These are phyloP conservation scores for Smallanthus sonchifolius DNA, from an alignment of 129 eudicot species.

Conservation along the genomic window DNA sequence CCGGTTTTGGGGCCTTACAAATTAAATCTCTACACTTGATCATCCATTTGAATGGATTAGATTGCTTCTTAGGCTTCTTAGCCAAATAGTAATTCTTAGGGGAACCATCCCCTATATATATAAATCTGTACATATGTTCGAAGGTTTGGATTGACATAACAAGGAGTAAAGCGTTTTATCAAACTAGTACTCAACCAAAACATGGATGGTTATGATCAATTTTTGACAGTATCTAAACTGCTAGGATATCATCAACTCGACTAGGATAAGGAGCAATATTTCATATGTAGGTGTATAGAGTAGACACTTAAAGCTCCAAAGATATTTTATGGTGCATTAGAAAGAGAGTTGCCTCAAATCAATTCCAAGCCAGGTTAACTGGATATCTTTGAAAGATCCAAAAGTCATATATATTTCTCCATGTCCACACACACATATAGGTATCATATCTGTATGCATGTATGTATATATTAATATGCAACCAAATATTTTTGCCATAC, in stretches of 20 bases:
- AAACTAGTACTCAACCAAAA: too few species aligned
- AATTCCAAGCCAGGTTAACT: background rate
- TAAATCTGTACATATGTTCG: too few species aligned
- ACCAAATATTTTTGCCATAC: background rate
- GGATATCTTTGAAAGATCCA: background rate
- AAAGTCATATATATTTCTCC: background rate
- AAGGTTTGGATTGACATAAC: too few species aligned
- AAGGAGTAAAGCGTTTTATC: too few species aligned
- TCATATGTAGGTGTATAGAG: background rate
- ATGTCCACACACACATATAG: background rate
- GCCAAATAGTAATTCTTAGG: too few species aligned
- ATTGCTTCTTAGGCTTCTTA: too few species aligned
- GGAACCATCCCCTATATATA: too few species aligned
- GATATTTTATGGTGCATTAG: constrained; percentile 1
- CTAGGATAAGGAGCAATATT: background rate
- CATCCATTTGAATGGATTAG: too few species aligned
- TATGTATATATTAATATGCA: background rate
- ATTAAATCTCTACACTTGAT: too few species aligned
- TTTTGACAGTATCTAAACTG: background rate
- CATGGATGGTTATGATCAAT: too few species aligned
- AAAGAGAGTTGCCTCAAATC: constrained; percentile 10
- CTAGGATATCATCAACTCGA: background rate
- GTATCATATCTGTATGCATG: too few species aligned
- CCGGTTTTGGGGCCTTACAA: too few species aligned
- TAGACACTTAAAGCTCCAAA: constrained; percentile 13